These are phyloP conservation scores for Astrephomene gubernaculifera DNA, from an alignment of 139 green algal species.

Conservation along the genomic window DNA sequence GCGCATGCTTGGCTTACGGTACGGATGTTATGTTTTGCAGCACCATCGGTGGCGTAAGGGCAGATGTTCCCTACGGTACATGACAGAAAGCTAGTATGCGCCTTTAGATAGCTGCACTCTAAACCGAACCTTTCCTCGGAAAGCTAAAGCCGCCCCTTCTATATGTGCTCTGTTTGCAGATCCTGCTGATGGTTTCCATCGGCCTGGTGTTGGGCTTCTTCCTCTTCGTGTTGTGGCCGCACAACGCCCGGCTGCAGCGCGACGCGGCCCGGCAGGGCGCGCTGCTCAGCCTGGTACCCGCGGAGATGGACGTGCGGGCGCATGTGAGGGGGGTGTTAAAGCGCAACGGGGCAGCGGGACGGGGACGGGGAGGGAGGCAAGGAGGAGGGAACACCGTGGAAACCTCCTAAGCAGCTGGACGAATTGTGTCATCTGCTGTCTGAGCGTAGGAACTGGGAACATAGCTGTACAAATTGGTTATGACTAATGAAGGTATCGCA, in stretches of 20 bases:
- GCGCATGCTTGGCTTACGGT: neutral
- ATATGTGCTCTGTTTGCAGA: neutral
- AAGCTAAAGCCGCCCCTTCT: neutral
- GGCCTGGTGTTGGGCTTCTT: neutral
- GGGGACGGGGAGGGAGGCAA: too few relatives aligned
- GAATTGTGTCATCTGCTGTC: too few relatives aligned
- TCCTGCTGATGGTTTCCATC: conserved; percentile 22
- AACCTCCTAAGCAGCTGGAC: too few relatives aligned
- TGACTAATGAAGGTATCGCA: too few relatives aligned
- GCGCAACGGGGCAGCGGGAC: neutral
- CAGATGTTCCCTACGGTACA: neutral
- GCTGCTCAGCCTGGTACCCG: conserved; percentile 40
- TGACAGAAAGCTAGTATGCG: neutral
- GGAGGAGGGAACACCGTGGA: too few relatives aligned
- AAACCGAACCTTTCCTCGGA: neutral
- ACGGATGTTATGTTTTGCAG: neutral
- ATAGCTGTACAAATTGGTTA: too few relatives aligned
- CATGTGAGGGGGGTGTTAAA: conserved; percentile 9
- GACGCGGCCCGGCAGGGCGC: conserved; percentile 14
- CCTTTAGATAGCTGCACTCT: neutral
- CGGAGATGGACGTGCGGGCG: conserved; percentile 33
- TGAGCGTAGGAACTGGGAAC: too few relatives aligned
- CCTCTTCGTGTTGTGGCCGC: conserved; percentile 23
- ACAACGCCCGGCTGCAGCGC: neutral
- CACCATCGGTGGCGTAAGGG: neutral